A percentile compares a stretch with the other conserved stretches of the same genome.
Evolutionary conservation across 306 rosid species (phyloP).

Genomic region (Vigna hirtella): DNA sequence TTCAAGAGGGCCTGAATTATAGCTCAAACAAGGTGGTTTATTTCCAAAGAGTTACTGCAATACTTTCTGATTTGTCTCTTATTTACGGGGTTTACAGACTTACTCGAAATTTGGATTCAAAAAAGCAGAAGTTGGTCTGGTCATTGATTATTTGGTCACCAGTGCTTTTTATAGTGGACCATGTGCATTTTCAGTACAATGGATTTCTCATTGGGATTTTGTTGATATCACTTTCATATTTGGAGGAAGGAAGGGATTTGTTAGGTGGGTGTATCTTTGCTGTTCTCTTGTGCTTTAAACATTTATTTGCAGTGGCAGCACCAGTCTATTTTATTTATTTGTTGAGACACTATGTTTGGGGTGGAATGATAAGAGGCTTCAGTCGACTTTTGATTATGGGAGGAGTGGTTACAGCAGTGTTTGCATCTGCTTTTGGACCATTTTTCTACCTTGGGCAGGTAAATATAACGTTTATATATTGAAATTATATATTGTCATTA

Average conservation of each 20-base stretch:
- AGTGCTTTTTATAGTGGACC: conserved; percentile 84
- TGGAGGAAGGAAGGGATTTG: conserved; percentile 93
- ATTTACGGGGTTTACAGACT: conserved; percentile 73
- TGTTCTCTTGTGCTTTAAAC: conserved; percentile 79
- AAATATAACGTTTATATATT: conserved; percentile 28
- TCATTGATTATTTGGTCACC: conserved; percentile 87
- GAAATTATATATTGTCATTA: conserved; percentile 17
- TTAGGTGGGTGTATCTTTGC: conserved; percentile 81
- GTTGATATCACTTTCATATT: conserved; percentile 78
- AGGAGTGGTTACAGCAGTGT: conserved; percentile 65
- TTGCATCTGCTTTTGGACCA: conserved; percentile 82
- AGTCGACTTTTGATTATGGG: conserved; percentile 74
- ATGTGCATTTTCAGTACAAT: conserved; percentile 90
- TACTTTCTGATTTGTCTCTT: conserved; percentile 73
- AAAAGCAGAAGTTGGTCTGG: conserved; percentile 67
- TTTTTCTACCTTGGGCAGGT: conserved; percentile 91
- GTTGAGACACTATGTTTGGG: conserved; percentile 88
- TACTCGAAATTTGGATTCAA: conserved; percentile 57
- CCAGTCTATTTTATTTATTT: conserved; percentile 88
- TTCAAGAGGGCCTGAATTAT: conserved; percentile 73
- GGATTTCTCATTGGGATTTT: conserved; percentile 91
- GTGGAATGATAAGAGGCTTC: conserved; percentile 66
- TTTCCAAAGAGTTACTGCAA: conserved; percentile 75
- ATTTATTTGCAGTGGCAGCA: conserved; percentile 90
- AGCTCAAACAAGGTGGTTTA: conserved; percentile 55